Evolutionary conservation across 345 rosid genomes (phyloP).

Genomic region (Anastatica hierochuntica): DNA sequence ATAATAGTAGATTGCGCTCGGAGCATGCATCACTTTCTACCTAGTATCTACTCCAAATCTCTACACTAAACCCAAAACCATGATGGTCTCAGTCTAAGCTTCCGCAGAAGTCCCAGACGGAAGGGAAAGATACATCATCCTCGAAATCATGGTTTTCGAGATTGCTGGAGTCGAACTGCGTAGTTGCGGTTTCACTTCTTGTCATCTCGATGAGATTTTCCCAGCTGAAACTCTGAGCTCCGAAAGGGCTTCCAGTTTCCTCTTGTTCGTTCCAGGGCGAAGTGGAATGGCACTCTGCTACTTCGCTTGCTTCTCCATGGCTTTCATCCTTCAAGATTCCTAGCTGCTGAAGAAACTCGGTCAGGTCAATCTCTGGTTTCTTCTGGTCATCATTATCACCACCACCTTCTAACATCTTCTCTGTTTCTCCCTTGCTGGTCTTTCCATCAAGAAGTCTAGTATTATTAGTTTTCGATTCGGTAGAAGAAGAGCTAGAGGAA

Average conservation of each 20-base stretch:
- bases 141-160: slow-evolving; percentile 43
- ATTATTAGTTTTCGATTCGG: slow-evolving; percentile 28
- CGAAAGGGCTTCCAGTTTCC: slow-evolving; percentile 26
- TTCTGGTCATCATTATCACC: slow-evolving; percentile 27
- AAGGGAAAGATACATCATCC: slow-evolving; percentile 46
- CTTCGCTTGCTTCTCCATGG: slow-evolving; percentile 25
- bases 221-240: slow-evolving; percentile 55
- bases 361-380: slow-evolving; percentile 83
- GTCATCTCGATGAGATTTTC: slow-evolving; percentile 59
- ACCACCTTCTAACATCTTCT: slow-evolving; percentile 24
- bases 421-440: slow-evolving; percentile 16
- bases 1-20: slow-evolving; percentile 8
- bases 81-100: slow-evolving; percentile 18
- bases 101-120: slow-evolving; percentile 67
- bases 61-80: slow-evolving; percentile 14
- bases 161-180: slow-evolving; percentile 3
- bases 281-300: slow-evolving; percentile 9
- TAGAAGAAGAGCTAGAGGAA: slow-evolving; percentile 37
- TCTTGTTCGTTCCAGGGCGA: slow-evolving; percentile 31
- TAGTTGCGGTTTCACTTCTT: slow-evolving; percentile 27
- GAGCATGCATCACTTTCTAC: no score
- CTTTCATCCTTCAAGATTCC: slow-evolving; percentile 53
- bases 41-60: slow-evolving; percentile 12
- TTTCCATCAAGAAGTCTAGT: slow-evolving; percentile 16
- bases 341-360: slow-evolving; percentile 84